Evolutionary conservation across 441 rosid species (phyloP), one percentile per base, ranked within the genome.

Genomic region (Erysimum cheiri): DNA sequence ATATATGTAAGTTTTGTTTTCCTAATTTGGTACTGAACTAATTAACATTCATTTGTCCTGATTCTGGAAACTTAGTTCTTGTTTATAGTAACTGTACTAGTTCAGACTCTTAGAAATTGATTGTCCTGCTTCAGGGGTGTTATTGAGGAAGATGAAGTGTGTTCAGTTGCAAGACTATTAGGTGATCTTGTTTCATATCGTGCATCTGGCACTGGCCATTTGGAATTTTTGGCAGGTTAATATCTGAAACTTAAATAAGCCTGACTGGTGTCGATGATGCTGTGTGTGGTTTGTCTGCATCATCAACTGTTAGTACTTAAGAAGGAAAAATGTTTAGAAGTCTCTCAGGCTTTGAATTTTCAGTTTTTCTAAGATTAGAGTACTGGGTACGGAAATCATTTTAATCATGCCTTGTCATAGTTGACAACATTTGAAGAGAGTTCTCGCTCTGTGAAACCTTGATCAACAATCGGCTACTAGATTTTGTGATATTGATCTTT

Each of bases 101-200:
- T 53, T 26, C 48, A 26, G 58, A 54, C 19, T 36, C 65, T 60
- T 61, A 60, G 11, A 44, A 54, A 13, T 22, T 81, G 54, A 37
- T 55, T 71, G 28, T 26, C 64, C 64, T 76, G 73, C 41, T 74
- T 6, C 78, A 93, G 97, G 84, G 80, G 80, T 60, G 85, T 72
- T 24, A 73, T 83, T 6, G 91, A 91, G 79, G 98, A 89, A 77
- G 97, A 93, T 66, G 98, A 93, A 82, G 88, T 93, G 64, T 82
- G 85, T 77, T 88, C 96, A 5, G 93, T 93, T 53, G 96, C 97
- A 72, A 80, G 75, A 70, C 73, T 94, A 48, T 70, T 89, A 46
- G 98, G 96, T 70, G 92, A 93, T 70, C 97, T 93, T 79, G 97
- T 93, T 76, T 81, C 97, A 40, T 93, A 91, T 74, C 96, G 95